Conservation (phyloP, 352 stramenopile species). For the Phytopythium cucurbitacearum region DNA sequence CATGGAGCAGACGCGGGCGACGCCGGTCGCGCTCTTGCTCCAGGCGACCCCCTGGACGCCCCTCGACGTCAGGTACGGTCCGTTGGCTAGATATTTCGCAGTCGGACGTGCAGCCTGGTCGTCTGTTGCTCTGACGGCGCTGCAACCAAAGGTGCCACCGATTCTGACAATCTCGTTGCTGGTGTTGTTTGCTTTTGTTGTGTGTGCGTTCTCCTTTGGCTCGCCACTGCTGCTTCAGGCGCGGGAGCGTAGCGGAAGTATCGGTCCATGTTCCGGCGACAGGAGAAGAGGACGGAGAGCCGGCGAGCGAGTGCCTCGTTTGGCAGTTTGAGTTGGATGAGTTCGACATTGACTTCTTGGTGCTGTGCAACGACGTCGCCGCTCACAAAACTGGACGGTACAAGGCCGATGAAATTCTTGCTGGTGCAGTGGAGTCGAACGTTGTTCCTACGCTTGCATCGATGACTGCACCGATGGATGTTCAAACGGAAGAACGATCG, state of each 20-base stretch:
- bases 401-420: constrained; percentile 10
- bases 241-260: constrained; percentile 47
- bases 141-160: too few relatives aligned
- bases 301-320: constrained; percentile 29
- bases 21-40: constrained; percentile 41
- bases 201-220: neutral
- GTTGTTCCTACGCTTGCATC: neutral
- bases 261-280: constrained; percentile 22
- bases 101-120: too few relatives aligned
- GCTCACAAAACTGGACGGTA: constrained; percentile 34
- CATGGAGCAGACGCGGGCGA: constrained; percentile 1
- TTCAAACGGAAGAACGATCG: neutral
- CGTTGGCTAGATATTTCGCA: too few relatives aligned
- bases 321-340: constrained; percentile 67
- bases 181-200: neutral
- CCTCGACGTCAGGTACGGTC: constrained; percentile 34
- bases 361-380: constrained; percentile 37
- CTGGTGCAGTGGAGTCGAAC: too few relatives aligned
- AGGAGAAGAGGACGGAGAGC: constrained; percentile 4
- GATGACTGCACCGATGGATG: constrained; percentile 4
- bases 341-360: constrained; percentile 57
- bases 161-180: neutral
- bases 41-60: constrained; percentile 47
- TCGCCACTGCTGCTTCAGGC: constrained; percentile 10
- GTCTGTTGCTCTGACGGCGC: too few relatives aligned